These are phyloP conservation scores for Alopecurus myosuroides DNA, from an alignment of 176 grass and related monocot species.

Conservation along the genomic window DNA sequence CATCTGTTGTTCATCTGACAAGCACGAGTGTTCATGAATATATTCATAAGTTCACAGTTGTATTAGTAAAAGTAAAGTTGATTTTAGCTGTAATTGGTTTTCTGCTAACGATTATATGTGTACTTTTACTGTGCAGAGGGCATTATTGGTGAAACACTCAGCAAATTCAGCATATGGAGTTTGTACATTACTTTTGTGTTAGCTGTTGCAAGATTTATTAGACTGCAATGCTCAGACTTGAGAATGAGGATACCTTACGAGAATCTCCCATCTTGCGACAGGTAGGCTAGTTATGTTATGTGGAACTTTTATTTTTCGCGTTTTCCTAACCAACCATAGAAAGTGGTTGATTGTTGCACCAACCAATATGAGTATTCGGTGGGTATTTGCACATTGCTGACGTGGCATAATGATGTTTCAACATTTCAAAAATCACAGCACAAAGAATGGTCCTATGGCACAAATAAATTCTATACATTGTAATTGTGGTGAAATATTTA, in stretches of 20 bases:
- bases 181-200: conserved; percentile 97
- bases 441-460: neutral
- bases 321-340: neutral
- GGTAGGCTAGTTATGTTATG: conserved; percentile 46
- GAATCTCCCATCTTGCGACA: conserved; percentile 98
- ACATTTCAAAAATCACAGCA: neutral
- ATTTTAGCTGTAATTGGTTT: neutral
- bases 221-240: conserved; percentile 97
- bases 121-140: conserved; percentile 64
- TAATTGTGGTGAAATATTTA: neutral
- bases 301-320: neutral
- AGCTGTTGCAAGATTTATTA: conserved; percentile 98
- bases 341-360: neutral
- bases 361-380: neutral
- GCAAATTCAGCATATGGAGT: conserved; percentile 99
- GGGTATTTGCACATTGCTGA: conserved; percentile 3
- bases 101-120: conserved; percentile 3
- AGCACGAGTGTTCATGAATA: neutral
- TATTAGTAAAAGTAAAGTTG: neutral
- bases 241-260: conserved; percentile 99
- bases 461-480: neutral
- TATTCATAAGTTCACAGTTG: neutral
- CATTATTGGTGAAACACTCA: conserved; percentile 96
- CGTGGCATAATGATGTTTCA: neutral
- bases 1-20: neutral